Evolutionary conservation across 331 rosid genomes (phyloP), one percentile per base, ranked within the genome.

Genomic region (Phaseolus coccineus): DNA sequence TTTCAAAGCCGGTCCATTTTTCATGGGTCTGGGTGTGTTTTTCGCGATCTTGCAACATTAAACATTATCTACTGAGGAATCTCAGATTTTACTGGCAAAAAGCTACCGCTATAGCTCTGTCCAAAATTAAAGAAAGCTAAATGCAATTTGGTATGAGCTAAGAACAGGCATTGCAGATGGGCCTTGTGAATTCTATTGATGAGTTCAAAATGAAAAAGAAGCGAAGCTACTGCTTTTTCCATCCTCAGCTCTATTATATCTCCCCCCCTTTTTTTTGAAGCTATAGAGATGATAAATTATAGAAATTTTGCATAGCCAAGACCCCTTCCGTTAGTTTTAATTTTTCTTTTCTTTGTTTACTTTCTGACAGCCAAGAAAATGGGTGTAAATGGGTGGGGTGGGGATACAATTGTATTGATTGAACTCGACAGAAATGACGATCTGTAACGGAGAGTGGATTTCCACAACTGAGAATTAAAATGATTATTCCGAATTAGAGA

Each of bases 351-450:
- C 35, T 67, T 84, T 19, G 22, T 19, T 19, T 84, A 62, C 37
- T 62, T 28, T 70, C 19, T 81, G 81, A 77, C 77, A 69, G 78
- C 85, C 82, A 55, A 75, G 71, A 77, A 85, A 83, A 84, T 55
- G 87, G 88, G 84, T 96, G 93, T 93, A 96, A 67, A 93, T 93
- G 88, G 94, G 97, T 89, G 83, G 88, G 94, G 97, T 89, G 83
- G 98, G 97, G 93, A 87, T 91, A 91, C 87, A 90, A 85, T 86
- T 95, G 88, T 87, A 86, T 69, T 84, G 86, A 74, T 77, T 77
- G 89, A 81, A 84, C 83, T 85, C 80, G 84, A 86, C 83, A 81
- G 85, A 78, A 80, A 81, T 55, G 89, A 89, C 89, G 70, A 80
- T 85, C 81, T 88, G 84, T 86, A 89, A 87, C 69, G 67, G 89